phyloP scores from a whole-genome alignment of 2,329 filamentous ascomycete species.

The Hirsutella minnesotensis region DNA sequence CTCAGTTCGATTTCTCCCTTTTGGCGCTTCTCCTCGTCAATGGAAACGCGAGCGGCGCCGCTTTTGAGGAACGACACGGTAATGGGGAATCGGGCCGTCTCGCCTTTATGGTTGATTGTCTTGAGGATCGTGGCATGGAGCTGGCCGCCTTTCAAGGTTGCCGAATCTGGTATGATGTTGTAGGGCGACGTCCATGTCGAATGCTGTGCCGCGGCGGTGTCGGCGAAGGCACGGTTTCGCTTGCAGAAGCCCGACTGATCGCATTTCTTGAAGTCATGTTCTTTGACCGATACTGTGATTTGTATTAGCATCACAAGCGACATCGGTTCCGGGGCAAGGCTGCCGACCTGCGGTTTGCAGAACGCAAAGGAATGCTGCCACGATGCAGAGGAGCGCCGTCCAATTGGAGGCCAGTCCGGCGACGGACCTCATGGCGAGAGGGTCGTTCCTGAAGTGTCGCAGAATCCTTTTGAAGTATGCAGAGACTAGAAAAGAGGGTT shows the following conservation, averaged over 20 bases:
- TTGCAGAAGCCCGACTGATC: constrained; percentile 94
- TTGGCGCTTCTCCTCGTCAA: constrained; percentile 85
- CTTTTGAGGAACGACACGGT: constrained; percentile 83
- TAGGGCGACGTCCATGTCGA: constrained; percentile 73
- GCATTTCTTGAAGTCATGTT: constrained; percentile 96
- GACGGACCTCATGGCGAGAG: constrained; percentile 36
- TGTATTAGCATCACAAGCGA: neutral
- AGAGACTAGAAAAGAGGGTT: neutral
- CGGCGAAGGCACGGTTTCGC: constrained; percentile 82
- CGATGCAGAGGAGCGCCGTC: constrained; percentile 50
- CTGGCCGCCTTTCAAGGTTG: constrained; percentile 68
- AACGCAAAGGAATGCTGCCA: constrained; percentile 47
- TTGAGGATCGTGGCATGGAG: constrained; percentile 76
- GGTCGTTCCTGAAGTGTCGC: constrained; percentile 7
- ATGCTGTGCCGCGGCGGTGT: constrained; percentile 54
- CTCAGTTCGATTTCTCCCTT: constrained; percentile 83
- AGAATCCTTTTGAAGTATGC: neutral
- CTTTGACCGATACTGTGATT: constrained; percentile 66
- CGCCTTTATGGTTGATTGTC: constrained; percentile 48
- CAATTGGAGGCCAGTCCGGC: constrained; percentile 46
- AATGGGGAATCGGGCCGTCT: constrained; percentile 68
- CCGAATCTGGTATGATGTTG: constrained; percentile 56
- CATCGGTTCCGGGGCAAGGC: neutral
- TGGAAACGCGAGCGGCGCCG: constrained; percentile 71
- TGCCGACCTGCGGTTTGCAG: constrained; percentile 52